Base-by-base conservation (phyloP, 345 rosid genomes). In the Acer campestre region DNA sequence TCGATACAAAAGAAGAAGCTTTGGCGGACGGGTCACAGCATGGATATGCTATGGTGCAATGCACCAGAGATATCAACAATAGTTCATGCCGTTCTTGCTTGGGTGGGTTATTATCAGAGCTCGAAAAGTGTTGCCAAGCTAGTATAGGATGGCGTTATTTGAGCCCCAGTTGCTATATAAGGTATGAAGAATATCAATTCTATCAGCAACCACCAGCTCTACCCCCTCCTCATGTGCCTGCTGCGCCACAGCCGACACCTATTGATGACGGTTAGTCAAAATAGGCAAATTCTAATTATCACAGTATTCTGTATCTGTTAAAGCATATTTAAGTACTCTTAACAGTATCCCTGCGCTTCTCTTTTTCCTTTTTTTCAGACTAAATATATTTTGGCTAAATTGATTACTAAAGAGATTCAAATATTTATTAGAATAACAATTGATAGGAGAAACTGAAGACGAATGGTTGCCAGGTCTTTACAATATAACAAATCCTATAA, bases 41-140 rank as follows among this genome's bases (percentile, higher is more conserved):
- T 25, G 27, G 27, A 17, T 81, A 74, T 44, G 77, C 75, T 10
- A 75, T 82, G 8, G 84, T 62, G 12, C 86, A 88, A 65, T 86
- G 89, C 71, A 81, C 85, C 3, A 73, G 76, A 44, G 76, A 44
- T 61, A 73, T 61, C 22, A 44, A 9, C 16, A 16, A 16, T 9
- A 22, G 20, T 23, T 40, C 67, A 23, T 73, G 76, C 29, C 25
- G 3, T 8, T 61, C 23, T 3, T 73, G 76, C 22, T n/a, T n/a
- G n/a, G n/a, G n/a, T n/a, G n/a, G n/a, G n/a, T n/a, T n/a, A n/a
- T n/a, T n/a, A n/a, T n/a, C n/a, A n/a, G 25, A 25, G 25, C 25
- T 25, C 25, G 25, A 25, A 25, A 25, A 25, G 27, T 25, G 27
- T 25, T 25, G 68, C 68, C 25, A 61, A 61, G 0, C 18, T 61